A percentile compares a stretch with the other conserved stretches of the same genome.
phyloP scores from a whole-genome alignment of 495 filamentous ascomycete genomes.

The Neurospora sp. region DNA sequence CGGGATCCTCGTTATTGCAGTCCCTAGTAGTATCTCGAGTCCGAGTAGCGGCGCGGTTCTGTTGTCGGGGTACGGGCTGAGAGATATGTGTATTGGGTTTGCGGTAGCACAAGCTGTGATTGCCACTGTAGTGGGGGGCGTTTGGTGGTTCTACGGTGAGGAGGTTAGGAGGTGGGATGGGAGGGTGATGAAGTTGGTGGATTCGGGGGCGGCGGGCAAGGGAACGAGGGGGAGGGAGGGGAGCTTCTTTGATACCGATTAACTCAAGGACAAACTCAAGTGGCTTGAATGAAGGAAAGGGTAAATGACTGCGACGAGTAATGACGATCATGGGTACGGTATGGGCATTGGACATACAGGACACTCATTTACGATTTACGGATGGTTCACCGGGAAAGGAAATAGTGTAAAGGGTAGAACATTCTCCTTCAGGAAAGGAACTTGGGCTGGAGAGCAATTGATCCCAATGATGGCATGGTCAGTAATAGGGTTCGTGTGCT shows the following conservation, averaged over 20 bases:
- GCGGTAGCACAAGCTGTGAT: slow-evolving; percentile 26
- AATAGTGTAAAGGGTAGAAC: background rate
- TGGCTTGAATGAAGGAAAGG: background rate
- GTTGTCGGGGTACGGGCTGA: slow-evolving; percentile 23
- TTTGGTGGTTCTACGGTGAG: slow-evolving; percentile 32
- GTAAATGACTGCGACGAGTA: background rate
- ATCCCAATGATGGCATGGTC: background rate
- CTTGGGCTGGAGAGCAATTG: background rate
- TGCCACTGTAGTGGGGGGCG: slow-evolving; percentile 11
- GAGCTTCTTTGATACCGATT: slow-evolving; percentile 40
- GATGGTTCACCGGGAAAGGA: background rate
- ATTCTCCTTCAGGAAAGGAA: background rate
- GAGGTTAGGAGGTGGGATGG: slow-evolving; percentile 28
- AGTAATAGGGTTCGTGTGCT: background rate
- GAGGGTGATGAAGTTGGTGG: slow-evolving; percentile 30
- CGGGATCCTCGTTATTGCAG: slow-evolving; percentile 29
- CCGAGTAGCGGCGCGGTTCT: slow-evolving; percentile 6
- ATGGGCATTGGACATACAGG: background rate
- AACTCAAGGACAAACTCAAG: background rate
- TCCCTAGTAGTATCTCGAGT: slow-evolving; percentile 16
- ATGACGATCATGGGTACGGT: background rate
- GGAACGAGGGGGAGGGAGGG: slow-evolving; percentile 26
- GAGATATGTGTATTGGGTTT: slow-evolving; percentile 22
- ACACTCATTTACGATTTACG: background rate
- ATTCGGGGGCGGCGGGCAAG: slow-evolving; percentile 3